These are phyloP conservation scores for Coniochaeta ligniaria DNA, from an alignment of 2,329 filamentous ascomycete genomes.

Conservation along the genomic window DNA sequence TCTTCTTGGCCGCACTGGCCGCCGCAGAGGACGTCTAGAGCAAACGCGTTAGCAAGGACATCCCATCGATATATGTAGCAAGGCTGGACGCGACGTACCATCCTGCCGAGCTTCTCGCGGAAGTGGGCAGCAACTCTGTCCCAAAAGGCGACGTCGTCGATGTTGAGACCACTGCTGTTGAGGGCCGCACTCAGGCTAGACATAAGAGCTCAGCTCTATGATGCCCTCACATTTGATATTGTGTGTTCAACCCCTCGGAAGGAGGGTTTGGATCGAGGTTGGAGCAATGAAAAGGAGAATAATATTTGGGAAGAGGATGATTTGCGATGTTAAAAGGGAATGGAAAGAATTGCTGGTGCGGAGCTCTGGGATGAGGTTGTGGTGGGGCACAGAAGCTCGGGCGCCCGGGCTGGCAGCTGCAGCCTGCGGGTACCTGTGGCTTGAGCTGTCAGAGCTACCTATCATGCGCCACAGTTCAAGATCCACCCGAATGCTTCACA, in stretches of 20 bases:
- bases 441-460: not conserved
- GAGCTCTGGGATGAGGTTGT: not conserved
- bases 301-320: constrained; percentile 6
- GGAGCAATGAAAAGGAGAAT: not conserved
- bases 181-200: constrained; percentile 19
- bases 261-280: not conserved
- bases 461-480: not conserved
- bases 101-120: constrained; percentile 15
- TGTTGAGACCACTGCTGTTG: constrained; percentile 9
- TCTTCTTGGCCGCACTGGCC: constrained; percentile 61
- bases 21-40: constrained; percentile 63
- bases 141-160: constrained; percentile 13
- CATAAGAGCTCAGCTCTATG: constrained; percentile 8
- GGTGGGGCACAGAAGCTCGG: not conserved
- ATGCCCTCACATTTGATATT: not conserved
- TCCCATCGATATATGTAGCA: not conserved
- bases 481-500: not conserved
- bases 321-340: not conserved
- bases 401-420: not conserved
- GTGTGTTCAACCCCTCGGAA: not conserved
- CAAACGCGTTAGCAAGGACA: not conserved
- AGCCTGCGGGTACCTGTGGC: not conserved
- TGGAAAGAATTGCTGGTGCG: not conserved
- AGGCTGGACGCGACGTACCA: constrained; percentile 13
- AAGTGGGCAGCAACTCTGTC: constrained; percentile 17